phyloP scores from a whole-genome alignment of 78 protist species.

The Speleostelium caveatum region DNA sequence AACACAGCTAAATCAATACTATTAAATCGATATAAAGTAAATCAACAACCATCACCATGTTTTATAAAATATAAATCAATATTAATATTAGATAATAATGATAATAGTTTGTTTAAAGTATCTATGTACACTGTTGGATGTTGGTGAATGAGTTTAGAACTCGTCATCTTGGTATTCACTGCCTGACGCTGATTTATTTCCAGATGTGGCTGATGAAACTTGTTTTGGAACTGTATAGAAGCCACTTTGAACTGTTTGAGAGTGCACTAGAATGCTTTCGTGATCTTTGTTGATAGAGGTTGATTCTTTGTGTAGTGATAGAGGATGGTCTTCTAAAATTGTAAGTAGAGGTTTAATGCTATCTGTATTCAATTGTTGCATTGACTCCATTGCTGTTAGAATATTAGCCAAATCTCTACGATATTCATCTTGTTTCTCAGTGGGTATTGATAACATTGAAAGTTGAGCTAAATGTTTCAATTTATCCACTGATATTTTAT shows the following conservation, averaged over 20 bases:
- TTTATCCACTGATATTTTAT: slow-evolving; percentile 4
- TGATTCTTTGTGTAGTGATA: neutral
- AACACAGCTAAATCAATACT: no score
- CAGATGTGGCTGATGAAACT: neutral
- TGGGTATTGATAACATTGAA: slow-evolving; percentile 15
- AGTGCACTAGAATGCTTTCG: slow-evolving; percentile 8
- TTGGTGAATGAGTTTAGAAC: no score
- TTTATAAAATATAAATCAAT: no score
- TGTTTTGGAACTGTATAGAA: slow-evolving; percentile 59
- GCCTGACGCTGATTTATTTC: neutral
- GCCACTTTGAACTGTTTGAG: neutral
- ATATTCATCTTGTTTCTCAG: slow-evolving; percentile 4
- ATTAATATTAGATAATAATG: no score
- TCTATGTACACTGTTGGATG: no score
- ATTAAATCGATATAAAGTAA: no score
- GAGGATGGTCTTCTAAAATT: slow-evolving; percentile 3
- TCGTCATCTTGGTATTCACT: neutral
- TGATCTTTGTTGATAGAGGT: neutral
- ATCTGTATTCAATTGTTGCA: slow-evolving; percentile 31
- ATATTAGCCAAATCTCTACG: slow-evolving; percentile 16
- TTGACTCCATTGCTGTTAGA: slow-evolving; percentile 22
- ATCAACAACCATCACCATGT: no score
- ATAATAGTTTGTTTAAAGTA: no score
- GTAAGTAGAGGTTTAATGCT: slow-evolving; percentile 17
- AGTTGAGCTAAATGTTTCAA: slow-evolving; percentile 24